A percentile compares a stretch with the other conserved stretches of the same genome.
Conservation (phyloP, 2,329 filamentous ascomycete genomes). For the Aspergillus hiratsukae region DNA sequence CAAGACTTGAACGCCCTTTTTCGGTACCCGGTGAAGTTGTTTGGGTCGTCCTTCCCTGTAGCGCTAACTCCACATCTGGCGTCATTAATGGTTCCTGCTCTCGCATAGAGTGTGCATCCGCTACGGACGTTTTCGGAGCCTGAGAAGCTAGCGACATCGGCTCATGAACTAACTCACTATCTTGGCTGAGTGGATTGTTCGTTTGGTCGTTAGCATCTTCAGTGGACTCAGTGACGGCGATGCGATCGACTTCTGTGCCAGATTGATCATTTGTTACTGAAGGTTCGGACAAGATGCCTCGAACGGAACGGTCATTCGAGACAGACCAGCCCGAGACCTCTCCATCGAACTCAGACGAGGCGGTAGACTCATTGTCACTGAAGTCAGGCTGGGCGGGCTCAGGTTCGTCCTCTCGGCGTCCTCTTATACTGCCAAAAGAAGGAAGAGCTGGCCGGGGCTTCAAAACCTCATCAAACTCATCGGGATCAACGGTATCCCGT, state of each 20-base stretch:
- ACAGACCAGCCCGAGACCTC: conserved; percentile 20
- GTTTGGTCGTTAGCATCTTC: neutral
- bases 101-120: neutral
- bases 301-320: conserved; percentile 52
- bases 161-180: neutral
- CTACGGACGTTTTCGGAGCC: neutral
- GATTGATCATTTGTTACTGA: conserved; percentile 12
- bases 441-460: conserved; percentile 57
- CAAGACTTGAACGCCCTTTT: conserved; percentile 31
- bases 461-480: conserved; percentile 54
- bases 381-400: conserved; percentile 16
- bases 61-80: conserved; percentile 12
- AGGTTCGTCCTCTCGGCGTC: conserved; percentile 31
- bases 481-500: conserved; percentile 31
- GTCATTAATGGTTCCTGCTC: conserved; percentile 10
- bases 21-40: conserved; percentile 46
- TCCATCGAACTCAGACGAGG: conserved; percentile 46
- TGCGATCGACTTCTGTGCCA: neutral
- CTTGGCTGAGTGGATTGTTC: neutral
- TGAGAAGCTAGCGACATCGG: neutral
- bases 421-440: conserved; percentile 60
- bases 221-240: neutral
- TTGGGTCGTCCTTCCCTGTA: conserved; percentile 45
- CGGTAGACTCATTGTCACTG: conserved; percentile 29
- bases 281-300: conserved; percentile 45